Conservation (phyloP, 2,329 filamentous ascomycete genomes). For the Pseudogymnoascus sp. region DNA sequence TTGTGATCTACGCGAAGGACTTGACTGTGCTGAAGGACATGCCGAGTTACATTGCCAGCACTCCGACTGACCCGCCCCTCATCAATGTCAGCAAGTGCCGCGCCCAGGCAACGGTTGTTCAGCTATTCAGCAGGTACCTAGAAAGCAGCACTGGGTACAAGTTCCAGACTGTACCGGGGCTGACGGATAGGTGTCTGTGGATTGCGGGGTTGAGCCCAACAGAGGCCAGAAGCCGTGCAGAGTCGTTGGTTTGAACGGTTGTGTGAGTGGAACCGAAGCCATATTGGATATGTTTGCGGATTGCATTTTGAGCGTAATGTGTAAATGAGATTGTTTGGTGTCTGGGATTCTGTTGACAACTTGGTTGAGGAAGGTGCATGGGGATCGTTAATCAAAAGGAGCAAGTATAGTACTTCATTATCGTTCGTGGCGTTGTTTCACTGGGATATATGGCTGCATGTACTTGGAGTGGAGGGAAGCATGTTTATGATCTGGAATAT, state of each 20-base stretch:
- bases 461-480: neutral
- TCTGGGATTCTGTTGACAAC: neutral
- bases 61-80: conserved; percentile 56
- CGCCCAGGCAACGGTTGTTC: conserved; percentile 66
- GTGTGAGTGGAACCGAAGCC: neutral
- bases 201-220: conserved; percentile 67
- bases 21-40: conserved; percentile 74
- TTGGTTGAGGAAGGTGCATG: neutral
- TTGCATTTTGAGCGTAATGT: conserved; percentile 4
- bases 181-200: conserved; percentile 78
- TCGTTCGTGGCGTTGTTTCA: neutral
- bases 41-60: conserved; percentile 64
- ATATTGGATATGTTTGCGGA: neutral
- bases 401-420: neutral
- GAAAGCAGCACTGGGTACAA: conserved; percentile 69
- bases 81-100: conserved; percentile 81
- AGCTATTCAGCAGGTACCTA: conserved; percentile 68
- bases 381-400: neutral
- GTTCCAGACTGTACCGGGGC: conserved; percentile 67
- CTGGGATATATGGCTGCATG: neutral
- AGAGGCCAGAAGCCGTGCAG: conserved; percentile 49
- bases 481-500: conserved; percentile 2
- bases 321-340: neutral
- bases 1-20: conserved; percentile 77
- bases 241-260: neutral